Conservation (phyloP, 129 eudicot species). For the Centaurea solstitialis region DNA sequence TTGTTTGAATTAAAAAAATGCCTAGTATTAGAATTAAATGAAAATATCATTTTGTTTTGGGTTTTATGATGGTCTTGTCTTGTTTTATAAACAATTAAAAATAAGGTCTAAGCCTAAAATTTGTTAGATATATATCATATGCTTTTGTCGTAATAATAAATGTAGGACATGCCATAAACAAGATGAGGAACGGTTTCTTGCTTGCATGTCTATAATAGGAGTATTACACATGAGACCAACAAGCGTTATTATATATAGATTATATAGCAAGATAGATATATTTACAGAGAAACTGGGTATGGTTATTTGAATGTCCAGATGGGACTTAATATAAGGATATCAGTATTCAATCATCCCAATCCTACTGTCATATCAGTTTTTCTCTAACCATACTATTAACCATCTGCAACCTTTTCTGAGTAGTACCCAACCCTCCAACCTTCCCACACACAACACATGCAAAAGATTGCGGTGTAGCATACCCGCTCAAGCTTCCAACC, state of each 20-base stretch:
- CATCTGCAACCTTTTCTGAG: too few relatives aligned
- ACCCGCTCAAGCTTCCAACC: too few relatives aligned
- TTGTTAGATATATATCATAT: not conserved
- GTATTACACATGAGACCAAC: not conserved
- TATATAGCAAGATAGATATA: too few relatives aligned
- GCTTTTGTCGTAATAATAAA: slow-evolving; percentile 14
- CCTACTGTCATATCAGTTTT: too few relatives aligned
- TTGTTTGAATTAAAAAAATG: not conserved
- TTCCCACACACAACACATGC: too few relatives aligned
- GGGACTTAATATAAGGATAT: too few relatives aligned
- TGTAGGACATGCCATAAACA: slow-evolving; percentile 28
- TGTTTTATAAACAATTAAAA: not conserved
- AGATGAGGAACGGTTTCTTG: slow-evolving; percentile 5
- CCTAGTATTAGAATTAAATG: not conserved
- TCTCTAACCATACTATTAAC: too few relatives aligned
- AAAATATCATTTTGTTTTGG: not conserved
- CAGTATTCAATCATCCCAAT: too few relatives aligned
- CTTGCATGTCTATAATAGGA: not conserved
- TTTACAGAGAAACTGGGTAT: too few relatives aligned
- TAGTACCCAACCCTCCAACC: too few relatives aligned
- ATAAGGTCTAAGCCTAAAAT: not conserved
- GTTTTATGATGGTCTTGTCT: not conserved
- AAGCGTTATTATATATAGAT: not conserved
- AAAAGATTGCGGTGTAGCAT: too few relatives aligned
- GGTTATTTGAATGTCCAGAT: too few relatives aligned